Conservation (phyloP, 2,329 filamentous ascomycete genomes). For the Waltergamsia citrina region DNA sequence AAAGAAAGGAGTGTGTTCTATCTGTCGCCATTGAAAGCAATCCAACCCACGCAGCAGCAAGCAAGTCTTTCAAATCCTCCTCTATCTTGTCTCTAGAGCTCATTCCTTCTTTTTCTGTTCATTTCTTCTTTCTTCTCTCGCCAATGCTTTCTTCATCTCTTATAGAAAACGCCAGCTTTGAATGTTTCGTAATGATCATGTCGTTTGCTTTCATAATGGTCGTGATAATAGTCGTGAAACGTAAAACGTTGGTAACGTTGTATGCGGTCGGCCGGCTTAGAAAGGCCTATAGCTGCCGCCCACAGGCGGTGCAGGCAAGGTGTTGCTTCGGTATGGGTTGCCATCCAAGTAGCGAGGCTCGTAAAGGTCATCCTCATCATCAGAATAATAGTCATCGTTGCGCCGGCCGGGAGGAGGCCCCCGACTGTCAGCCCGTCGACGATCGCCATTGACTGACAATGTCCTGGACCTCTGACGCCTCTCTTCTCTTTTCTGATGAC, state of each 20-base stretch:
- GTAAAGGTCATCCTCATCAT: conserved; percentile 21
- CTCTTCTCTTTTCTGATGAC: conserved; percentile 37
- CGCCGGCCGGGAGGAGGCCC: conserved; percentile 7
- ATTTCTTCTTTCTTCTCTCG: too few species aligned
- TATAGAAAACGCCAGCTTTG: too few species aligned
- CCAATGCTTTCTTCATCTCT: too few species aligned
- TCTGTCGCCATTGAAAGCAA: not conserved
- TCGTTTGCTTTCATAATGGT: not conserved
- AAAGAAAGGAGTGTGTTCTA: not conserved
- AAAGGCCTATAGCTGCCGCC: conserved; percentile 8
- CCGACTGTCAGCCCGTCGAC: conserved; percentile 33
- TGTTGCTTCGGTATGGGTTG: conserved; percentile 32
- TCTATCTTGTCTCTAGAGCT: not conserved
- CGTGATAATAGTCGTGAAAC: not conserved
- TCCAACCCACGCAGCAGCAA: conserved; percentile 2
- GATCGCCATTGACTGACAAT: not conserved
- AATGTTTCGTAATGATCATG: not conserved
- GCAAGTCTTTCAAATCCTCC: not conserved
- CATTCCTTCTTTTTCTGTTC: not conserved
- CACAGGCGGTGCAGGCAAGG: conserved; percentile 25
- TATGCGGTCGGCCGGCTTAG: conserved; percentile 1
- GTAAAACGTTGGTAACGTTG: not conserved
- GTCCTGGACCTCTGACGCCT: too few species aligned
- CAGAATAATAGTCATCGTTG: conserved; percentile 14
- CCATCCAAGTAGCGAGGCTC: conserved; percentile 36